A percentile compares a stretch with the other conserved stretches of the same genome.
These are phyloP conservation scores for Torulaspora franciscae DNA, from an alignment of 805 yeast genomes.

Conservation along the genomic window DNA sequence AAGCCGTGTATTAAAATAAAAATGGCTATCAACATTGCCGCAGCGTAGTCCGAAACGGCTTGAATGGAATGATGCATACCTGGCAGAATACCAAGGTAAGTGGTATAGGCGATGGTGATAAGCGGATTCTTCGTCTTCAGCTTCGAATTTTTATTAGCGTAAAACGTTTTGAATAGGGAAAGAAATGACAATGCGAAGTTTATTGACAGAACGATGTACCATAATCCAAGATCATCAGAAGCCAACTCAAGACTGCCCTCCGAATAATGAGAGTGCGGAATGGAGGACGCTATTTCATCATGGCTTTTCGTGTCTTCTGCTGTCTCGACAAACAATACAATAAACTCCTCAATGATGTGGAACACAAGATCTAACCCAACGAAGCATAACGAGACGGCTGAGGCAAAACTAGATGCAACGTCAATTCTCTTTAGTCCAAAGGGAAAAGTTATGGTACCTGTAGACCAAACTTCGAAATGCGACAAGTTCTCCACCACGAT, in stretches of 20 bases:
- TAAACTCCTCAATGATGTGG: slow-evolving; percentile 77
- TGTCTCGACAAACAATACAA: slow-evolving; percentile 38
- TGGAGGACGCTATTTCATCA: slow-evolving; percentile 31
- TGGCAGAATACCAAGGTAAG: slow-evolving; percentile 30
- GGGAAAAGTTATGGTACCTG: slow-evolving; percentile 76
- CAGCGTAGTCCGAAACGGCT: slow-evolving; percentile 27
- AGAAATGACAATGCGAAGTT: slow-evolving; percentile 24
- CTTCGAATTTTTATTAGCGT: slow-evolving; percentile 28
- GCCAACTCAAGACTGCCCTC: slow-evolving; percentile 3
- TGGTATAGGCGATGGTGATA: slow-evolving; percentile 30
- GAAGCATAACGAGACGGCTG: slow-evolving; percentile 77
- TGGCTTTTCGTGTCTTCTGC: slow-evolving; percentile 23
- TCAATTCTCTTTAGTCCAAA: slow-evolving; percentile 92
- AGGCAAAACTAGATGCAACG: slow-evolving; percentile 80
- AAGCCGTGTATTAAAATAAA: slow-evolving; percentile 33
- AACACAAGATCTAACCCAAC: slow-evolving; percentile 87
- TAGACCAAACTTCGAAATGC: slow-evolving; percentile 91
- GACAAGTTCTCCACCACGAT: slow-evolving; percentile 73
- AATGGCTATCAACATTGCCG: slow-evolving; percentile 27
- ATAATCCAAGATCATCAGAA: slow-evolving; percentile 18
- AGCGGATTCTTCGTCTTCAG: slow-evolving; percentile 34
- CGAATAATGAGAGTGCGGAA: slow-evolving; percentile 35
- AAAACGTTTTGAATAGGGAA: slow-evolving; percentile 26
- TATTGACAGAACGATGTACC: slow-evolving; percentile 25
- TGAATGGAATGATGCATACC: slow-evolving; percentile 20